A percentile compares a stretch with the other conserved stretches of the same genome.
These are phyloP conservation scores for Zymoseptoria tritici DNA, from an alignment of 2,329 filamentous ascomycete species.

Conservation along the genomic window DNA sequence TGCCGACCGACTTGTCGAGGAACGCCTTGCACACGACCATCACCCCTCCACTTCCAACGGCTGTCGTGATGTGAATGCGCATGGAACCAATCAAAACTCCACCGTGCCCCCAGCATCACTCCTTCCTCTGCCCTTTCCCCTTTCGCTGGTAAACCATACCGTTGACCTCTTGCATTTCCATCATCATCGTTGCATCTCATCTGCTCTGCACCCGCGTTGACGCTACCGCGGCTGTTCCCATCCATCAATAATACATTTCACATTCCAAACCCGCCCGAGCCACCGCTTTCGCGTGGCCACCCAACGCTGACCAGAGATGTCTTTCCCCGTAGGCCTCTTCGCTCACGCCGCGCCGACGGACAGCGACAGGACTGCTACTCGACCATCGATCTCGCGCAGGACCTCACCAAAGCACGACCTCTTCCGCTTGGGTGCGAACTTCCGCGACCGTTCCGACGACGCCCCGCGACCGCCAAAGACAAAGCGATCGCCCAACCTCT, in stretches of 20 bases:
- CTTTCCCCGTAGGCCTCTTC: slow-evolving; percentile 18
- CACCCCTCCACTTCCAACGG: background rate
- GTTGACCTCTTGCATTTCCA: background rate
- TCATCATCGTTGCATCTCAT: background rate
- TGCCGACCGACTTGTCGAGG: background rate
- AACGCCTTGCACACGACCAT: background rate
- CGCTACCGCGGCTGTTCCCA: background rate
- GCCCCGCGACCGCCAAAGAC: slow-evolving; percentile 3
- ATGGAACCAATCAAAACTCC: background rate
- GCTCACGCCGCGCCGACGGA: slow-evolving; percentile 16
- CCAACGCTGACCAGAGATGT: slow-evolving; percentile 21
- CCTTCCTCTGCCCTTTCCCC: background rate
- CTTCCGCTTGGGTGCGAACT: background rate
- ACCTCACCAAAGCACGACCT: background rate
- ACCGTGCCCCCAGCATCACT: background rate
- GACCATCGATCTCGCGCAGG: background rate
- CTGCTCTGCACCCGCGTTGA: background rate
- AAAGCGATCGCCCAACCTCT: slow-evolving; percentile 8
- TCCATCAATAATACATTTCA: background rate
- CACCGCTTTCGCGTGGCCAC: slow-evolving; percentile 2
- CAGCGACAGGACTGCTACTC: slow-evolving; percentile 5
- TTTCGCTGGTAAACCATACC: background rate
- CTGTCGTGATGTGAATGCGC: background rate
- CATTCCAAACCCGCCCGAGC: background rate
- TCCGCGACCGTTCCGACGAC: background rate